phyloP scores from a whole-genome alignment of 306 rosid genomes.

The Malus sylvestris region DNA sequence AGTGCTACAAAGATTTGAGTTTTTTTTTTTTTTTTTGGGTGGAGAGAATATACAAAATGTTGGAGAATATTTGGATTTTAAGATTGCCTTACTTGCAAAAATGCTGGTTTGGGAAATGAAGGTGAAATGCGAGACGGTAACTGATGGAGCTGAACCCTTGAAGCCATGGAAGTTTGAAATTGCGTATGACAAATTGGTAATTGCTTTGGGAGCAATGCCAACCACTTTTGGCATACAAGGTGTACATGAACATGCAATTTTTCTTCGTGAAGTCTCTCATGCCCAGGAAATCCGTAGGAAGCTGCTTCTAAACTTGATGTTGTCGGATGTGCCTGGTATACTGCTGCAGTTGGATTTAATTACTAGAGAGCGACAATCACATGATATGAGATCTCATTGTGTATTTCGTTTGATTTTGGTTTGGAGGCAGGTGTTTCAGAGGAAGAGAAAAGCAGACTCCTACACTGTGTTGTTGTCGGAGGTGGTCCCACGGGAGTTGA shows the following conservation, averaged over 20 bases:
- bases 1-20: background rate
- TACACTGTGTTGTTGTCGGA: constrained; percentile 95
- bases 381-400: constrained; percentile 4
- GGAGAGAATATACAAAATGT: background rate
- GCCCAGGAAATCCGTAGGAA: constrained; percentile 98
- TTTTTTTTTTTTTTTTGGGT: background rate
- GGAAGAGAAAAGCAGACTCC: constrained; percentile 71
- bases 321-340: constrained; percentile 85
- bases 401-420: constrained; percentile 14
- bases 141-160: constrained; percentile 42
- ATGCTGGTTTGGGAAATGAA: constrained; percentile 32
- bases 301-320: constrained; percentile 83
- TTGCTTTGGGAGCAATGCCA: constrained; percentile 80
- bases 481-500: constrained; percentile 99
- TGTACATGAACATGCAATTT: constrained; percentile 73
- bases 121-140: constrained; percentile 82
- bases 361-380: background rate
- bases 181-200: constrained; percentile 77
- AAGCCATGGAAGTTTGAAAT: constrained; percentile 83
- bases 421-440: constrained; percentile 57
- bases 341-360: background rate
- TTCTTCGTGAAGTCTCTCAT: constrained; percentile 90
- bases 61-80: background rate
- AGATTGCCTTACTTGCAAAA: constrained; percentile 12
- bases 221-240: constrained; percentile 87